Conservation (phyloP, 169 alveolate species). For the Plasmodium adleri region DNA sequence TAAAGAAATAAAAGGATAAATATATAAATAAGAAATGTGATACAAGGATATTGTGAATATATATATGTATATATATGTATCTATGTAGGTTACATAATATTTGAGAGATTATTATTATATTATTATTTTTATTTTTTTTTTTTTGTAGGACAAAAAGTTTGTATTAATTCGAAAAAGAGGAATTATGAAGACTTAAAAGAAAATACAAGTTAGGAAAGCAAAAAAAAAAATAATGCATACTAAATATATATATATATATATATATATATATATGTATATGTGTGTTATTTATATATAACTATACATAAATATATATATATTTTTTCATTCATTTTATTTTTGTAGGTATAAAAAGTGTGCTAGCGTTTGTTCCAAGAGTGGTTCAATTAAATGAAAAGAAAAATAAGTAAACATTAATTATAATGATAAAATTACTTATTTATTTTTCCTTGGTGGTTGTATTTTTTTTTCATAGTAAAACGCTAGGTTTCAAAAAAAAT, state of each 20-base stretch:
- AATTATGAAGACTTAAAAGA: constrained; percentile 59
- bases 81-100: too few species aligned
- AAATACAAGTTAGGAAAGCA: constrained; percentile 40
- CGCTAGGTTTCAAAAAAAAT: background rate
- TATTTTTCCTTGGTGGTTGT: constrained; percentile 10
- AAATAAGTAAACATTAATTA: constrained; percentile 16
- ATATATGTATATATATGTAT: background rate
- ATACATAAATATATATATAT: background rate
- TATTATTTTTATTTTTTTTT: background rate
- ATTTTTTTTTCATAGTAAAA: background rate
- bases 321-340: background rate
- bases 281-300: background rate
- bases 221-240: background rate
- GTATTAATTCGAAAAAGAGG: constrained; percentile 62
- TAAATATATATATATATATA: background rate
- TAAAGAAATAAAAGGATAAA: too few species aligned
- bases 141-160: constrained; percentile 43
- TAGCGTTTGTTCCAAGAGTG: constrained; percentile 55
- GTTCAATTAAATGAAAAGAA: constrained; percentile 67
- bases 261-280: background rate
- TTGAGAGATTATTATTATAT: too few species aligned
- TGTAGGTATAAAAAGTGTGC: constrained; percentile 57
- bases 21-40: too few species aligned
- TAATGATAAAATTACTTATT: constrained; percentile 10
- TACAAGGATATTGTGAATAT: background rate